Percentiles rank a stretch among this genome's conserved stretches.
phyloP scores from a whole-genome alignment of 2,329 filamentous ascomycete species.

The Colletotrichum horii region DNA sequence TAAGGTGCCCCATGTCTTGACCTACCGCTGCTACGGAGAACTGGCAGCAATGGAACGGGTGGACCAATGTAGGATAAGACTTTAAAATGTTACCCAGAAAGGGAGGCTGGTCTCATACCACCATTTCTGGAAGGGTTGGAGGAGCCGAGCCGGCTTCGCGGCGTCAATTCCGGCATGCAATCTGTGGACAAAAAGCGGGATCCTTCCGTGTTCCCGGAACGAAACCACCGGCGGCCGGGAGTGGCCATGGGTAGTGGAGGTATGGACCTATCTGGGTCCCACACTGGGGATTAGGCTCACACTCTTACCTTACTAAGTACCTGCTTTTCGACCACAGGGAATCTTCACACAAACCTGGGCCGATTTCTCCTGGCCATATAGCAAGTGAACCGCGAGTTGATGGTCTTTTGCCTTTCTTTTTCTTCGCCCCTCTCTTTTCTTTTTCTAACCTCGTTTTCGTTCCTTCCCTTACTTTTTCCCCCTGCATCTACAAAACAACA shows the following conservation, averaged over 20 bases:
- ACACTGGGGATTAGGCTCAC: not conserved
- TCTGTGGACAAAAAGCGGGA: not conserved
- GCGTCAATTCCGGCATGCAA: not conserved
- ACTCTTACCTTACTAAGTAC: not conserved
- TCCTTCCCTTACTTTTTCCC: not conserved
- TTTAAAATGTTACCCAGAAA: not conserved
- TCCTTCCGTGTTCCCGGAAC: constrained; percentile 5
- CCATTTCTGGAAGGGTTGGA: not conserved
- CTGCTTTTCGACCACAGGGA: not conserved
- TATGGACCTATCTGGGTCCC: not conserved
- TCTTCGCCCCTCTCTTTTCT: not conserved
- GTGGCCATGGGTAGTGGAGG: not conserved
- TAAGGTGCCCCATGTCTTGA: not conserved
- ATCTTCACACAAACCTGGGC: not conserved
- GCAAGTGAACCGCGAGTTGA: not conserved
- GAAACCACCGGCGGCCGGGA: not conserved
- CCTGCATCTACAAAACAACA: not conserved
- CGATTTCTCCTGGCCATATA: not conserved
- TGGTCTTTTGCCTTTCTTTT: not conserved
- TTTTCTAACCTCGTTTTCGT: not conserved
- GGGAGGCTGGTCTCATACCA: not conserved
- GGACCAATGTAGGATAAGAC: not conserved
- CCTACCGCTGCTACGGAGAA: not conserved
- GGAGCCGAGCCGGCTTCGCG: not conserved
- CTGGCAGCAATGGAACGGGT: not conserved